Evolutionary conservation across 73 alveolate species (phyloP), one percentile per base, ranked within the genome.

Genomic region (Stentor coeruleus): DNA sequence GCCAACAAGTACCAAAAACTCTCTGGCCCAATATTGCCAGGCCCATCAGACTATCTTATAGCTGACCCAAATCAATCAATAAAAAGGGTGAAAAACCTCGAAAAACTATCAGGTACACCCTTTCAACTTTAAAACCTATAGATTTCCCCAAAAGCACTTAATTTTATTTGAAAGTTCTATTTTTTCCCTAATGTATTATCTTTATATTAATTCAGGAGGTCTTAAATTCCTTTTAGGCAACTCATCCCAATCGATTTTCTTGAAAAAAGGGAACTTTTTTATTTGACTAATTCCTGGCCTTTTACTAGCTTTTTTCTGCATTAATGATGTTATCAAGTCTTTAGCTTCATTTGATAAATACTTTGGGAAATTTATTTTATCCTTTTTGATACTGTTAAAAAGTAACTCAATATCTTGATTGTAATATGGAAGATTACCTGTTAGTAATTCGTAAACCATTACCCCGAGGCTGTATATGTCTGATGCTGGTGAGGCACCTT

Each of bases 401-500:
- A 84, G 0, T 28, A 35, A 74, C 2, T 81, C 76, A 2, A 84
- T 31, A 77, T 87, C 91, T 35, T 74, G 74, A 36, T 81, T 36
- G 74, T 84, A 87, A 76, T 40, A 95, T 0, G 99, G 99, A 3
- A 99, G 98, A 55, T 88, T 92, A 3, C 99, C 99, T 3, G 96
- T 97, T 38, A 97, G 91, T 98, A 97, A 94, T 87, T 97, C 99
- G 89, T 94, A 97, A 81, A 97, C 93, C 28, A 96, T 84, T 55
- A 90, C 96, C 0, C 99, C 99, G 36, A 95, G 90, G 38, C 94
- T 81, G 86, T 97, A 97, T 93, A 98, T 91, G 77, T 97, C 99
- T 14, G 96, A 97, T 0, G 98, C 92, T 82, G 93, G 95, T 15
- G 97, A 96, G 81, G 94, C 97, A 3, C 99, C 99, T 39, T 86